Base-by-base conservation (phyloP, 2,329 filamentous ascomycete species). In the Pseudogymnoascus sp. region DNA sequence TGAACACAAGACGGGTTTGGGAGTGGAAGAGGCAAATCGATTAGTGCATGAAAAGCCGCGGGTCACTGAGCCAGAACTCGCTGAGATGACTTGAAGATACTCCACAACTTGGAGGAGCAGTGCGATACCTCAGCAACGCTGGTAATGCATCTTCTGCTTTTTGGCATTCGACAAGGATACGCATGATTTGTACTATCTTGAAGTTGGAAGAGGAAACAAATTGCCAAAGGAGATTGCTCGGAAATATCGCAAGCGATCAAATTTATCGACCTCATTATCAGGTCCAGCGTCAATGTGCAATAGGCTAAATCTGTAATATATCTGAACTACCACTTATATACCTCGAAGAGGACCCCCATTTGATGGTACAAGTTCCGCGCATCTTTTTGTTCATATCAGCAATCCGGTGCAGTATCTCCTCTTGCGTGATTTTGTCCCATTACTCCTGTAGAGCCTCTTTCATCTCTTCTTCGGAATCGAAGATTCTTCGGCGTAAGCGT, bases 1-100 rank as follows among this genome's bases (percentile, higher is more conserved):
- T 3, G 80, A 82, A 70, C 81, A 78, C 9, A 78, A 75, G 69
- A 82, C 80, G 8, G 80, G 80, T 0, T 62, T 78, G 38, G 60
- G 28, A 61, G 60, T 61, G 38, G 60, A 61, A 61, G 60, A 61
- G 37, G 60, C 60, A 61, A 61, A 61, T 61, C 60, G 60, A 42
- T 61, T 61, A 37, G 28, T 61, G 60, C 60, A 61, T 61, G 60
- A 61, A 25, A 61, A 61, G 60, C 60, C 37, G 60, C 37, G 37
- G 16, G 60, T 23, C 60, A 61, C 60, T 61, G 16, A 61, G 60
- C 60, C 60, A n/a, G 60, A 61, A 49, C 18, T 28, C 37, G 37
- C 37, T 28, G 60, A 61, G 60, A 61, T 61, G 60, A 61, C 60
- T 61, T 61, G 34, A 61, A 61, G 60, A 49, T 21, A 61, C 34